Percentiles rank a stretch among this genome's conserved stretches.
Evolutionary conservation across 805 yeast species (phyloP).

Genomic region (Hanseniaspora jakobsenii): DNA sequence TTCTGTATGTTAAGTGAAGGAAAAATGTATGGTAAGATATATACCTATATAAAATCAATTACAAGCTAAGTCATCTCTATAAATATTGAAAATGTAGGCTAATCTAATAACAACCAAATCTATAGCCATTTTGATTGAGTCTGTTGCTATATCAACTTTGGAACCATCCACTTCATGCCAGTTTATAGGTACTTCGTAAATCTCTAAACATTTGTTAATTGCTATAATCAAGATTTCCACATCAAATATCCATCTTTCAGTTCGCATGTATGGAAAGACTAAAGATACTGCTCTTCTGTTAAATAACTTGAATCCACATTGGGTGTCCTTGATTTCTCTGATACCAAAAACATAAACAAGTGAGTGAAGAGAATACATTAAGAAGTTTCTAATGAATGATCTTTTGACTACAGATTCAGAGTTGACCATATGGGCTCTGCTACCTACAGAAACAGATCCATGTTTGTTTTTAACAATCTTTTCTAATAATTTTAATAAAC

Average conservation of each 20-base stretch:
- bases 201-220: constrained; percentile 50
- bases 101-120: constrained; percentile 82
- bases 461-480: constrained; percentile 28
- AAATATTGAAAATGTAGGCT: constrained; percentile 78
- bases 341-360: constrained; percentile 83
- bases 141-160: constrained; percentile 83
- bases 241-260: constrained; percentile 97
- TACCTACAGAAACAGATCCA: constrained; percentile 60
- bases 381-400: constrained; percentile 70
- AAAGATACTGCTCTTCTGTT: constrained; percentile 50
- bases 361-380: constrained; percentile 86
- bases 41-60: neutral
- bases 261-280: constrained; percentile 84
- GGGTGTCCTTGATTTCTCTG: constrained; percentile 78
- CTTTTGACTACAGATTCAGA: constrained; percentile 96
- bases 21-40: too few relatives aligned
- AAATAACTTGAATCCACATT: constrained; percentile 93
- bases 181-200: constrained; percentile 71
- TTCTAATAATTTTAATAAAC: constrained; percentile 41
- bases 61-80: constrained; percentile 32
- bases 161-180: constrained; percentile 98
- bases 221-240: constrained; percentile 83
- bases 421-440: constrained; percentile 91
- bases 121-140: constrained; percentile 83
- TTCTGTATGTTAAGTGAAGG: too few relatives aligned